Conservation (phyloP, 768 basidiomycete species). For the Fibroporia radiculosa region DNA sequence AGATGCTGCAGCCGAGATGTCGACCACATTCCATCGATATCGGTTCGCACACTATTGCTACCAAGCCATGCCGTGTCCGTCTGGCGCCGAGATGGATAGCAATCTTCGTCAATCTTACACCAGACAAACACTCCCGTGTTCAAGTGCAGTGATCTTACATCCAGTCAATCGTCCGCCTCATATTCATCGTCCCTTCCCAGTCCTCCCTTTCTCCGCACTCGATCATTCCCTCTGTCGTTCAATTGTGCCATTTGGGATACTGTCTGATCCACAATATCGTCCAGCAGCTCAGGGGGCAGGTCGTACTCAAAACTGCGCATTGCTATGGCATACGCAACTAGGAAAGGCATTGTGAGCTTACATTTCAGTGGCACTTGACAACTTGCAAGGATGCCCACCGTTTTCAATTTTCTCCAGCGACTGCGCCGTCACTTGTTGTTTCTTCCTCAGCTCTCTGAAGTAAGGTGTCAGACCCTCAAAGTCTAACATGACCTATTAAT, state of each 20-base stretch:
- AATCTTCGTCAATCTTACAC: no score
- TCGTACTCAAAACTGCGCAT: constrained; percentile 72
- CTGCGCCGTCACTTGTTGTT: constrained; percentile 77
- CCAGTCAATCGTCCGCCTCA: constrained; percentile 1
- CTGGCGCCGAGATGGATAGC: no score
- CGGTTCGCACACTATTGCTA: no score
- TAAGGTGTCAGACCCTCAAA: constrained; percentile 72
- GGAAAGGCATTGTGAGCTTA: background rate
- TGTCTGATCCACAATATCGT: constrained; percentile 51
- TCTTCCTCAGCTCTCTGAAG: constrained; percentile 71
- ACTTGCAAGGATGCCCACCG: constrained; percentile 41
- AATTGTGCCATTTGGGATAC: constrained; percentile 8
- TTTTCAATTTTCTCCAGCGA: constrained; percentile 95
- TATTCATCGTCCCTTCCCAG: constrained; percentile 9
- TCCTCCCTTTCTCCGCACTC: constrained; percentile 11
- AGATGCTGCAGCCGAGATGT: background rate
- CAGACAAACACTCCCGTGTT: background rate
- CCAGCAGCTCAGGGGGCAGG: constrained; percentile 56
- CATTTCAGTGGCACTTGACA: background rate
- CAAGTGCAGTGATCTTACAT: background rate
- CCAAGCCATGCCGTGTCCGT: no score
- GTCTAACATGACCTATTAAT: constrained; percentile 33
- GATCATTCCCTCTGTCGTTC: constrained; percentile 6
- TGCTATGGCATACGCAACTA: constrained; percentile 67
- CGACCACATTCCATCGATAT: background rate